A percentile compares a stretch with the other conserved stretches of the same genome.
Evolutionary conservation across 495 filamentous ascomycete genomes (phyloP).

Genomic region (Aspergillus carlsbadensis): DNA sequence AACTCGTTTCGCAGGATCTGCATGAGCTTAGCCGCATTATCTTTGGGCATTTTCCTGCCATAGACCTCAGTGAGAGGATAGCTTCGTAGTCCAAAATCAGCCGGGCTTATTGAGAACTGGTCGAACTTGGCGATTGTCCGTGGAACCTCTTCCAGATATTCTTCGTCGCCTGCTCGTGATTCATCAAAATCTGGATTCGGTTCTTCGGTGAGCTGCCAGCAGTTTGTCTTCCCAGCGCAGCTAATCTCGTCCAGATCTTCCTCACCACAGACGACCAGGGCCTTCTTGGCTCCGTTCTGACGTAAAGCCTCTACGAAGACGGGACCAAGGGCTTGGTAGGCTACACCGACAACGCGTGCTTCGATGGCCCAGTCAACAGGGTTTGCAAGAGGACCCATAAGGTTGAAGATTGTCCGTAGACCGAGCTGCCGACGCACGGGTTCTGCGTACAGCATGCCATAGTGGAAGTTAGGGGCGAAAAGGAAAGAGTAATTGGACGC

Average conservation of each 20-base stretch:
- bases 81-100: slow-evolving; percentile 77
- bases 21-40: slow-evolving; percentile 83
- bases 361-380: slow-evolving; percentile 79
- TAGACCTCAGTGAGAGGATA: slow-evolving; percentile 76
- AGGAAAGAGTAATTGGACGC: slow-evolving; percentile 90
- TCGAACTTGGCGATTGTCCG: slow-evolving; percentile 58
- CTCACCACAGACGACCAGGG: slow-evolving; percentile 87
- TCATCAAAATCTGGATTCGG: slow-evolving; percentile 42
- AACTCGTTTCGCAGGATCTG: slow-evolving; percentile 72
- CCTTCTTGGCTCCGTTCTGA: slow-evolving; percentile 75
- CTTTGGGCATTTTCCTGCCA: slow-evolving; percentile 77
- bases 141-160: slow-evolving; percentile 40
- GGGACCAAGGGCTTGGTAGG: slow-evolving; percentile 77
- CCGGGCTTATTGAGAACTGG: slow-evolving; percentile 71
- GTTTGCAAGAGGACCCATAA: slow-evolving; percentile 89
- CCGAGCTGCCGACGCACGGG: slow-evolving; percentile 79
- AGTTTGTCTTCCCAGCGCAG: slow-evolving; percentile 80
- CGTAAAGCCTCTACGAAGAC: slow-evolving; percentile 84
- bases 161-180: slow-evolving; percentile 28
- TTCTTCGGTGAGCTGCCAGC: slow-evolving; percentile 73
- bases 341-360: slow-evolving; percentile 87
- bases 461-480: slow-evolving; percentile 95
- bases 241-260: slow-evolving; percentile 96
- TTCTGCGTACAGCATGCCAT: slow-evolving; percentile 84
- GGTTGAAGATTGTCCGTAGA: slow-evolving; percentile 94